A percentile compares a stretch with the other conserved stretches of the same genome.
phyloP scores from a whole-genome alignment of 2,329 filamentous ascomycete species.

The Thyridium curvatum region DNA sequence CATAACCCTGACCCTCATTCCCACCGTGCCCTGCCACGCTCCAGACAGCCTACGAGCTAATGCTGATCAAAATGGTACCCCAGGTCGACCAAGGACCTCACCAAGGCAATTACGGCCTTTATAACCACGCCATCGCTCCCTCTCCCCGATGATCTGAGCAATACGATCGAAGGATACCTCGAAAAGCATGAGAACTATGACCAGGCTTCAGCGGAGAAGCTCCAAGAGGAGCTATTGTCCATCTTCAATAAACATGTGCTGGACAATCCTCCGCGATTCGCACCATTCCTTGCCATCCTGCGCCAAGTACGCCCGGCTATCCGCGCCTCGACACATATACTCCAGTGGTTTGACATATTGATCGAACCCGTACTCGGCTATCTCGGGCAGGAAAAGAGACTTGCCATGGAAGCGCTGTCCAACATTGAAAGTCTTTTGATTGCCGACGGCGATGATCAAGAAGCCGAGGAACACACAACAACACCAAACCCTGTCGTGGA shows the following conservation, averaged over 20 bases:
- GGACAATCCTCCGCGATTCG: slow-evolving; percentile 43
- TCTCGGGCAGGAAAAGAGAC: slow-evolving; percentile 53
- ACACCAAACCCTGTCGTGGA: slow-evolving; percentile 44
- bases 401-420: slow-evolving; percentile 59
- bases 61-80: no score
- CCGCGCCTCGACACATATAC: slow-evolving; percentile 52
- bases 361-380: slow-evolving; percentile 47
- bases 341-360: slow-evolving; percentile 67
- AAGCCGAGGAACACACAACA: slow-evolving; percentile 21
- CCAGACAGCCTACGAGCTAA: no score
- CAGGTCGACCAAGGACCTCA: slow-evolving; percentile 55
- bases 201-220: slow-evolving; percentile 60
- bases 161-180: slow-evolving; percentile 60
- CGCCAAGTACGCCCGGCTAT: slow-evolving; percentile 59
- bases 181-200: slow-evolving; percentile 62
- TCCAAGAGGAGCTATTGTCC: slow-evolving; percentile 65
- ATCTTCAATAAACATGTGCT: slow-evolving; percentile 61
- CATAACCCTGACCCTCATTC: no score
- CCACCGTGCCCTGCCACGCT: no score
- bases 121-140: slow-evolving; percentile 44
- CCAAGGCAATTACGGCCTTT: slow-evolving; percentile 48
- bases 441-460: slow-evolving; percentile 51
- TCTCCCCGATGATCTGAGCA: slow-evolving; percentile 58
- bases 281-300: slow-evolving; percentile 63
- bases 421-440: slow-evolving; percentile 59